Conservation (phyloP, 1,139 yeast species). For the Geotrichum aggregatum region DNA sequence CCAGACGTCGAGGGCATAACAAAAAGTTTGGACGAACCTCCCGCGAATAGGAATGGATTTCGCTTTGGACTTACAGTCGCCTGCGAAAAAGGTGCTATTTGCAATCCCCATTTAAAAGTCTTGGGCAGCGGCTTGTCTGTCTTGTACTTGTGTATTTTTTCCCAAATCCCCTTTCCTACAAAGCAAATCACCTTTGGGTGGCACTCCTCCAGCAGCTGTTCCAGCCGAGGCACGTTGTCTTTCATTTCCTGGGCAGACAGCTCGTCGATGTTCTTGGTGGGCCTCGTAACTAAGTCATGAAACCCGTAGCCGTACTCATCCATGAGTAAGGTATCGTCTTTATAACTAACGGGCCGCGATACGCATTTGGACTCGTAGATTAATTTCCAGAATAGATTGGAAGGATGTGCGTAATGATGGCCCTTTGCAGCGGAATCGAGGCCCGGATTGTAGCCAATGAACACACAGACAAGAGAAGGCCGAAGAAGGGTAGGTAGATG, state of each 20-base stretch:
- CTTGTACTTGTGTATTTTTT: slow-evolving; percentile 46
- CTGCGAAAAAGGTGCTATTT: slow-evolving; percentile 26
- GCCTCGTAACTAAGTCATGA: slow-evolving; percentile 64
- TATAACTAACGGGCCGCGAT: slow-evolving; percentile 33
- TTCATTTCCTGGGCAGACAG: slow-evolving; percentile 51
- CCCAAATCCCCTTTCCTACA: slow-evolving; percentile 82
- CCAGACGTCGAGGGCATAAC: slow-evolving; percentile 79
- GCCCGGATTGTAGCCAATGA: slow-evolving; percentile 76
- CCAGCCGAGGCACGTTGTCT: slow-evolving; percentile 52
- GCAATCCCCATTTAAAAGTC: slow-evolving; percentile 53
- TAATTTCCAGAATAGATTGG: slow-evolving; percentile 68
- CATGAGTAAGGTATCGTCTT: slow-evolving; percentile 46
- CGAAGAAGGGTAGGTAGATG: slow-evolving; percentile 40
- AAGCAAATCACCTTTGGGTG: slow-evolving; percentile 50
- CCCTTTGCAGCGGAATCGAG: slow-evolving; percentile 57
- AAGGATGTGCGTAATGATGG: slow-evolving; percentile 70
- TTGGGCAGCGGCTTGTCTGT: slow-evolving; percentile 28
- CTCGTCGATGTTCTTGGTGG: slow-evolving; percentile 59
- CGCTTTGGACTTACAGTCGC: not conserved
- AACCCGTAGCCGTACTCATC: slow-evolving; percentile 56
- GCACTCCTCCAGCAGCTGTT: slow-evolving; percentile 44
- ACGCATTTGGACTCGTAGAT: slow-evolving; percentile 53
- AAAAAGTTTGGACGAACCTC: slow-evolving; percentile 38
- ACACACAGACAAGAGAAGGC: slow-evolving; percentile 44
- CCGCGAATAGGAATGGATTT: slow-evolving; percentile 26